Conservation (phyloP, 495 filamentous ascomycete genomes). For the Neurospora sp. region DNA sequence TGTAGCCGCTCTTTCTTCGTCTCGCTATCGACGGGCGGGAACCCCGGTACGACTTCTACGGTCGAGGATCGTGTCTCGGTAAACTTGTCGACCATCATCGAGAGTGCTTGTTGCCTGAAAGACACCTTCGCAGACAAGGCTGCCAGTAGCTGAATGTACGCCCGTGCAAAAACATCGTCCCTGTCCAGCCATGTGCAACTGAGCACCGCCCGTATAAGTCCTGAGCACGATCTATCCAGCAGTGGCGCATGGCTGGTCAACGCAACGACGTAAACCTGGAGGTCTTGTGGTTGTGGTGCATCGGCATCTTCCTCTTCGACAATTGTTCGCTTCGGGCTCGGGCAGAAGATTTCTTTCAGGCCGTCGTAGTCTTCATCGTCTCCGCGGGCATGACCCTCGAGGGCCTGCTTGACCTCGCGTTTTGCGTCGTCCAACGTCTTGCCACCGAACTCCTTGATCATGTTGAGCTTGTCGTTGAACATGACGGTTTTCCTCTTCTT, state of each 20-base stretch:
- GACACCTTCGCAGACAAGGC: constrained; percentile 71
- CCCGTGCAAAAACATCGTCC: constrained; percentile 66
- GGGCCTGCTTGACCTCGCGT: constrained; percentile 63
- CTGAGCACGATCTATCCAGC: constrained; percentile 61
- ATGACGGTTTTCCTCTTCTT: constrained; percentile 53
- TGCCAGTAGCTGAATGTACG: constrained; percentile 71
- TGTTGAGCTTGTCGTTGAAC: constrained; percentile 63
- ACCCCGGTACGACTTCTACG: constrained; percentile 47
- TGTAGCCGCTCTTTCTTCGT: constrained; percentile 62
- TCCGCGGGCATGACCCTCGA: constrained; percentile 55
- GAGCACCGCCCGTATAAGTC: constrained; percentile 63
- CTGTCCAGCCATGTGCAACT: constrained; percentile 75
- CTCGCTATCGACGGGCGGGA: constrained; percentile 44
- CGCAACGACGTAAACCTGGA: constrained; percentile 67
- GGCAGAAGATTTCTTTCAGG: constrained; percentile 57
- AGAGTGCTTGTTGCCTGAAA: constrained; percentile 44
- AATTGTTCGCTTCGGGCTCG: constrained; percentile 30
- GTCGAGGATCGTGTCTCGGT: constrained; percentile 36
- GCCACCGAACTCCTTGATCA: constrained; percentile 42
- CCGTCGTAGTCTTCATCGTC: constrained; percentile 64
- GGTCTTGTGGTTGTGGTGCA: constrained; percentile 29
- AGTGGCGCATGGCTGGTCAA: constrained; percentile 62
- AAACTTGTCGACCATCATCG: constrained; percentile 74
- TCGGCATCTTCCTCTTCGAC: constrained; percentile 1
- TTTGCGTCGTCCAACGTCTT: constrained; percentile 45